Base-by-base conservation (phyloP, 2,329 filamentous ascomycete species). In the Teratosphaeria gauchensis region DNA sequence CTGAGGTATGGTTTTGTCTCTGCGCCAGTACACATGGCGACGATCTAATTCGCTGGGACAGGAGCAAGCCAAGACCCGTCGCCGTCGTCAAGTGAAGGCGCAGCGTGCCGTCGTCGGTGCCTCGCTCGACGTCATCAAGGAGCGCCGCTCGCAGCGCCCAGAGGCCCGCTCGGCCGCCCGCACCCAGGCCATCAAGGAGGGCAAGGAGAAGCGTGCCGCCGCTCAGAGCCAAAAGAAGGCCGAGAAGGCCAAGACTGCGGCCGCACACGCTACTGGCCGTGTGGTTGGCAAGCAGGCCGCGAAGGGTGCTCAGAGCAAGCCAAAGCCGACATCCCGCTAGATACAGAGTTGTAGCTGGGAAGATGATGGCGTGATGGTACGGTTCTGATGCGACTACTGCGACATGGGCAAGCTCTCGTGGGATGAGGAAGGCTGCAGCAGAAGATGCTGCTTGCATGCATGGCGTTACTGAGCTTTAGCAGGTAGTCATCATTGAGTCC, bases 51-150 rank as follows among this genome's bases (percentile, higher is more conserved):
- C 46, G 48, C 53, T 21, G 56, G 53, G 33, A 84, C 78, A 99
- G 94, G 94, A 99, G 86, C 88, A 96, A 76, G 91, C 92, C 84
- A 99, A 99, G 89, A 97, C 97, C 88, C 92, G 94, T 77, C 91
- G 91, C 70, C 94, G 94, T 84, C 90, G 91, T 77, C 90, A 90
- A 75, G 90, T 99, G 82, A 99, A 99, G 89, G 80, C 89, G 79
- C 94, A 99, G 86, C 92, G 94, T 84, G 92, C 88, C 77, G 95
- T 99, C 79, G 94, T 99, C 72, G 94, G 94, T 85, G 94, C 94
- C 71, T 96, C 94, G 66, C 92, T 99, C 79, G 94, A 99, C 78
- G 91, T 97, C 76, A 97, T 99, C 86, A 97, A 96, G 88, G 94
- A 99, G 87, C 90, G 90, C 82, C 92, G 94, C 75, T 80, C 84